Percentiles rank a stretch among this genome's conserved stretches.
Conservation (phyloP, 805 yeast species). For the Saccharomycopsis sp. region DNA sequence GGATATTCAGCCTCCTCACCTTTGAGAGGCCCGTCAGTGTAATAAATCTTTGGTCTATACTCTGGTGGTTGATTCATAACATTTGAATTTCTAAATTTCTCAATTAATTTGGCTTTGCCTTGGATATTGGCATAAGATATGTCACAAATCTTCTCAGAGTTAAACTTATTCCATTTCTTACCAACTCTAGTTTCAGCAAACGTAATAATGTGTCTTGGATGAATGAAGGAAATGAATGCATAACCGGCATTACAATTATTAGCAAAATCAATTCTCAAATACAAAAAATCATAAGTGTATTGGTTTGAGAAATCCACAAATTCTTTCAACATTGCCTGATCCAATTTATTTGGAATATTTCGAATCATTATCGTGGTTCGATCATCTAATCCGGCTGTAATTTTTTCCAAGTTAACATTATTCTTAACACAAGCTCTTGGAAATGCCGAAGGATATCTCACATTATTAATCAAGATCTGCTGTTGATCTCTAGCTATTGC, state of each 20-base stretch:
- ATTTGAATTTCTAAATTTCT: constrained; percentile 43
- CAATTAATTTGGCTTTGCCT: constrained; percentile 38
- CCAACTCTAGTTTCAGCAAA: constrained; percentile 42
- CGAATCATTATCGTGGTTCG: constrained; percentile 47
- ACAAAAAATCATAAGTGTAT: constrained; percentile 34
- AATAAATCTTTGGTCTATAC: constrained; percentile 42
- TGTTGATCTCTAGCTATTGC: not conserved
- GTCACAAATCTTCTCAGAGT: constrained; percentile 45
- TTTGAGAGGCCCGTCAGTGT: constrained; percentile 35
- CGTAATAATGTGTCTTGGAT: constrained; percentile 36
- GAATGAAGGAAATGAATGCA: constrained; percentile 44
- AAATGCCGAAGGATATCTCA: no score
- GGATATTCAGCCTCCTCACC: constrained; percentile 41
- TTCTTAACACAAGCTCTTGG: constrained; percentile 17
- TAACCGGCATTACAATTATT: constrained; percentile 51
- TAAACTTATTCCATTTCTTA: constrained; percentile 39
- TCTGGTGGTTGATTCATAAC: constrained; percentile 42
- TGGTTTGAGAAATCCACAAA: constrained; percentile 40
- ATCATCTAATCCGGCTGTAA: constrained; percentile 35
- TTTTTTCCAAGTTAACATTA: constrained; percentile 34
- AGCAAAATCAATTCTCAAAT: constrained; percentile 44
- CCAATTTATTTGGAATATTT: constrained; percentile 47
- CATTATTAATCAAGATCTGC: not conserved
- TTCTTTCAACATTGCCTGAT: constrained; percentile 37
- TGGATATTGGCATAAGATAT: constrained; percentile 47